phyloP scores from a whole-genome alignment of 805 yeast species.

The Candida ulmi region DNA sequence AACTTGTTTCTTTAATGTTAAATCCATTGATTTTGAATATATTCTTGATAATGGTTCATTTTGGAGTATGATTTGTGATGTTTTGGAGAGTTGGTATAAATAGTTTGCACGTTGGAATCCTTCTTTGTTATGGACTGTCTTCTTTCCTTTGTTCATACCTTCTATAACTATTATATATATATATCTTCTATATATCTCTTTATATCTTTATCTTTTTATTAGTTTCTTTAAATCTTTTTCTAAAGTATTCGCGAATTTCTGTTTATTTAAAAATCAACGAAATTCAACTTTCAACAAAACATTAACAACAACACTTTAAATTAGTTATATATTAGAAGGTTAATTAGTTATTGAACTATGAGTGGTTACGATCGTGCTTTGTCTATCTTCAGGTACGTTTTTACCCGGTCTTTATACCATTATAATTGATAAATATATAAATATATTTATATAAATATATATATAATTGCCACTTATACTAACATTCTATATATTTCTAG shows the following conservation, averaged over 20 bases:
- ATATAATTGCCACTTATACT: constrained; percentile 7
- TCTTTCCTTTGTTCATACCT: no score
- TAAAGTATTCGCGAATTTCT: no score
- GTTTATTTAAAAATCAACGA: no score
- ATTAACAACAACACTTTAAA: no score
- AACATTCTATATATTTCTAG: constrained; percentile 34
- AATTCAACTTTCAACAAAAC: no score
- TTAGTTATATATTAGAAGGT: no score
- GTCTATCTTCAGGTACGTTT: constrained; percentile 86
- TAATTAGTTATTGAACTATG: constrained; percentile 53
- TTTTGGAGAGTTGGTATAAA: constrained; percentile 49
- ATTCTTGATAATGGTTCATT: constrained; percentile 45
- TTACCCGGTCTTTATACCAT: neutral
- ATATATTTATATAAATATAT: no score
- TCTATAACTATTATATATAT: no score
- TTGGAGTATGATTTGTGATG: constrained; percentile 20
- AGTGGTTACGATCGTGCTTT: constrained; percentile 99
- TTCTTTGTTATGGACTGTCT: constrained; percentile 36
- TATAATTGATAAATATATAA: neutral
- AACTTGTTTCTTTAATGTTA: constrained; percentile 65
- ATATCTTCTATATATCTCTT: no score
- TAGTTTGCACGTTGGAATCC: constrained; percentile 55
- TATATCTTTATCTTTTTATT: no score
- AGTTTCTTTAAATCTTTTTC: no score
- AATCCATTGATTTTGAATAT: constrained; percentile 48